phyloP scores from a whole-genome alignment of 2,329 filamentous ascomycete genomes.

The Trichoderma sp. region DNA sequence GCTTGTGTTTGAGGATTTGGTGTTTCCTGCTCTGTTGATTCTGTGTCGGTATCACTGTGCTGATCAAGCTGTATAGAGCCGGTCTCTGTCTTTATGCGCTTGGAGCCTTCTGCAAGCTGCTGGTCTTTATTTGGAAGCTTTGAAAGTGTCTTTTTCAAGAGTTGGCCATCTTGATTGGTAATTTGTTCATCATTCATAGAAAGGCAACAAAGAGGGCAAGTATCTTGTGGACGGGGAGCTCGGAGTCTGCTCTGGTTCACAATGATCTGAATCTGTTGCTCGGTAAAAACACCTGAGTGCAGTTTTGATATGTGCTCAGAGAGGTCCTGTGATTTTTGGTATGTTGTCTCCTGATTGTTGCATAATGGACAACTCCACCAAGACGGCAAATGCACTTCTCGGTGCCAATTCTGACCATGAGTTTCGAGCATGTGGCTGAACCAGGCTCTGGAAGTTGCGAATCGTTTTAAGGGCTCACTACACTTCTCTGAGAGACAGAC shows the following conservation, averaged over 20 bases:
- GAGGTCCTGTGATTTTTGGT: background rate
- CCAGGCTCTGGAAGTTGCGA: slow-evolving; percentile 18
- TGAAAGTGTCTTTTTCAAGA: background rate
- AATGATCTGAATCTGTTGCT: background rate
- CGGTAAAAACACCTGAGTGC: background rate
- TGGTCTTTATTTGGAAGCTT: background rate
- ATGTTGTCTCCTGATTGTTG: background rate
- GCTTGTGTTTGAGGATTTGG: background rate
- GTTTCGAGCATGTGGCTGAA: slow-evolving; percentile 13
- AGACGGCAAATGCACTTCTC: slow-evolving; percentile 12
- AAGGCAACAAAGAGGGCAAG: slow-evolving; percentile 4
- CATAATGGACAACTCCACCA: slow-evolving; percentile 20
- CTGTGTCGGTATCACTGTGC: background rate
- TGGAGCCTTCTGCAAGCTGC: background rate
- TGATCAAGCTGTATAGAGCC: background rate
- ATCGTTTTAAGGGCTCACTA: background rate
- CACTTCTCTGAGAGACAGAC: slow-evolving; percentile 20
- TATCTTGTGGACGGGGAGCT: background rate
- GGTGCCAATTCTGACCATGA: slow-evolving; percentile 20
- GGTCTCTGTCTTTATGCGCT: background rate
- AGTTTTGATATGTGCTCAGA: background rate
- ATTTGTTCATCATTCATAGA: background rate
- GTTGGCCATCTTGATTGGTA: background rate
- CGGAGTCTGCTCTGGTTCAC: background rate
- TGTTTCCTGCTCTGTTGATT: too few species aligned